Percentiles rank a stretch among this genome's conserved stretches.
These are phyloP conservation scores for Leishmania major DNA, from an alignment of 208 protist species.

Conservation along the genomic window DNA sequence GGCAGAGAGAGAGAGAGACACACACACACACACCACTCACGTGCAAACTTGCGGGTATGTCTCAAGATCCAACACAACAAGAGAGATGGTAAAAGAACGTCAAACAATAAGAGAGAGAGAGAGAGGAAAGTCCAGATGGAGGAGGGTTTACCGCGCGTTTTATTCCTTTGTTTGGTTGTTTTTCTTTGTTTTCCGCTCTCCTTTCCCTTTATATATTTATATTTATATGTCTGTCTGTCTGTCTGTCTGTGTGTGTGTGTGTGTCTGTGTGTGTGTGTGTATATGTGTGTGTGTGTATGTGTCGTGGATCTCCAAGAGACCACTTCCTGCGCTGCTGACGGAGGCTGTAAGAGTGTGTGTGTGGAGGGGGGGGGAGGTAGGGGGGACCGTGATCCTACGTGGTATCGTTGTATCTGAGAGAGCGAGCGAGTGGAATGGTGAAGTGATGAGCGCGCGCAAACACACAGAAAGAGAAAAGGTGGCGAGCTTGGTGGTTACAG, in stretches of 20 bases:
- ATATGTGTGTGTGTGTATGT: no score
- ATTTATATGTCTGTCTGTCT: no score
- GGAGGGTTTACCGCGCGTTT: background rate
- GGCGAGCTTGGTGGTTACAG: background rate
- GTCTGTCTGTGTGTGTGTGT: no score
- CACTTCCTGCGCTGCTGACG: background rate
- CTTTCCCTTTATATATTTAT: background rate
- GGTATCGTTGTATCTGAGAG: background rate
- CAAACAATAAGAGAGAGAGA: background rate
- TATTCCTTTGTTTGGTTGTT: background rate
- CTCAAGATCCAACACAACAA: background rate
- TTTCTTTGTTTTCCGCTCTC: background rate
- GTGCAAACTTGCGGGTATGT: background rate
- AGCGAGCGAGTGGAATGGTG: background rate
- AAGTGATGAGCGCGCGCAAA: background rate
- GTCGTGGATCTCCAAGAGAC: background rate
- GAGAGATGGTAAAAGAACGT: background rate
- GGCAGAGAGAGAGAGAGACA: background rate
- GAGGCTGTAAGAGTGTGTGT: background rate
- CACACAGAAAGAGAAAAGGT: slow-evolving; percentile 1
- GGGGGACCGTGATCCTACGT: background rate
- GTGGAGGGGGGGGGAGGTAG: fast-evolving
- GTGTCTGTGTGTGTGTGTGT: no score
- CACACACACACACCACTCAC: background rate
- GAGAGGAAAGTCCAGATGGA: background rate